Evolutionary conservation across 495 filamentous ascomycete genomes (phyloP).

Genomic region (Tetracladium marchalianum): DNA sequence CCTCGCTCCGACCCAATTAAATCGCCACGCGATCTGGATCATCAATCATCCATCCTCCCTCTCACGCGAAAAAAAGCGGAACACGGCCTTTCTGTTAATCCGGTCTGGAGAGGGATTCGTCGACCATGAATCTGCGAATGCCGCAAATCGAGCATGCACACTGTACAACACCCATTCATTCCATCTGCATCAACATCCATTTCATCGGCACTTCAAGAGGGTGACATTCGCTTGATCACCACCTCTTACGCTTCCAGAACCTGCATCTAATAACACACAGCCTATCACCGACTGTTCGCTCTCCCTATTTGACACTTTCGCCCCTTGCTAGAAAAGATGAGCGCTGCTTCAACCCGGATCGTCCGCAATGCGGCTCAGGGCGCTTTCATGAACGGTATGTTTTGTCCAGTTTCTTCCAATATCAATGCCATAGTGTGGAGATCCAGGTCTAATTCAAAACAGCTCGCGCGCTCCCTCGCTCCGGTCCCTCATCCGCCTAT

Average conservation of each 20-base stretch:
- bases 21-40: too few species aligned
- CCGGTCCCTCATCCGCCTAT: conserved; percentile 26
- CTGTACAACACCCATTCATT: neutral
- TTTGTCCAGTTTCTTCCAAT: neutral
- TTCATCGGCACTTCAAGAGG: too few species aligned
- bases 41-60: too few species aligned
- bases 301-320: neutral
- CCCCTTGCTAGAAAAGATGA: conserved; percentile 32
- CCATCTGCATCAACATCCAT: too few species aligned
- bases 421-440: too few species aligned
- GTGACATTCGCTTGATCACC: too few species aligned
- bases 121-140: conserved; percentile 1
- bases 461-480: conserved; percentile 30
- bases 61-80: conserved; percentile 23
- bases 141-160: neutral
- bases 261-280: too few species aligned
- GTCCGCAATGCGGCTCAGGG: conserved; percentile 49
- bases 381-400: conserved; percentile 37
- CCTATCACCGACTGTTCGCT: neutral
- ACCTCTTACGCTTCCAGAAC: too few species aligned
- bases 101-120: too few species aligned
- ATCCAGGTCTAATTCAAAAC: neutral
- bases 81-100: too few species aligned
- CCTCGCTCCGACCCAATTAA: too few species aligned
- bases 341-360: conserved; percentile 44